Evolutionary conservation across 495 filamentous ascomycete genomes (phyloP), one percentile per base, ranked within the genome.

Genomic region (Hypoxylon crocopeplum): DNA sequence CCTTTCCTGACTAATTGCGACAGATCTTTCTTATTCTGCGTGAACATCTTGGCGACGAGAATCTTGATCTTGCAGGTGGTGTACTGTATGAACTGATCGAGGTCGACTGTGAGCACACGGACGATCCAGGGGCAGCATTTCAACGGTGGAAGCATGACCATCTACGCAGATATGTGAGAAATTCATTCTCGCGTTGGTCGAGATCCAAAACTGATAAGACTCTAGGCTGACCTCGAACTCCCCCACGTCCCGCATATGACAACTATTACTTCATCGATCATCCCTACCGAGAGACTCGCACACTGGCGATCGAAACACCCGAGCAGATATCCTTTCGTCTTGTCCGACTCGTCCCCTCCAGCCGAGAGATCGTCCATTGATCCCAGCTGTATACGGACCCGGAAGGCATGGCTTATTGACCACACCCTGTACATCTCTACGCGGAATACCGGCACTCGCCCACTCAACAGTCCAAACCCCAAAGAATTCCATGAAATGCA

Each of bases 181-280:
- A 0, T 19, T 15, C 27, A 46, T n/a, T 5, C 0, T 5, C 3
- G 6, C 44, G 15, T 19, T 6, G 2, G n/a, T 2, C 13, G 19
- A 8, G 32, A 34, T 22, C 21, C 10, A 1, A 29, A 29, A 38
- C 51, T 71, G 29, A 71, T 36, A 17, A 7, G 5, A n/a, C 4
- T 22, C 15, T 44, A 72, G 69, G 67, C 64, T 24, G 69, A 70
- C 16, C 64, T 70, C 17, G 67, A 68, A 24, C 67, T 70, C 30
- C 69, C 69, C 11, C 69, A 69, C 36, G 66, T 68, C 16, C 69
- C 67, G n/a, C 69, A 69, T 59, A 70, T 72, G 69, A 70, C 59
- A 7, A 72, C 67, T 12, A 69, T 69, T 19, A 68, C 69, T 39
- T 66, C 69, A 7, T 62, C 67, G 1, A 68, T 70, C 37, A 62